Percentiles rank a stretch among this genome's conserved stretches.
These are phyloP conservation scores for Claviceps capensis DNA, from an alignment of 2,329 filamentous ascomycete genomes.

Conservation along the genomic window DNA sequence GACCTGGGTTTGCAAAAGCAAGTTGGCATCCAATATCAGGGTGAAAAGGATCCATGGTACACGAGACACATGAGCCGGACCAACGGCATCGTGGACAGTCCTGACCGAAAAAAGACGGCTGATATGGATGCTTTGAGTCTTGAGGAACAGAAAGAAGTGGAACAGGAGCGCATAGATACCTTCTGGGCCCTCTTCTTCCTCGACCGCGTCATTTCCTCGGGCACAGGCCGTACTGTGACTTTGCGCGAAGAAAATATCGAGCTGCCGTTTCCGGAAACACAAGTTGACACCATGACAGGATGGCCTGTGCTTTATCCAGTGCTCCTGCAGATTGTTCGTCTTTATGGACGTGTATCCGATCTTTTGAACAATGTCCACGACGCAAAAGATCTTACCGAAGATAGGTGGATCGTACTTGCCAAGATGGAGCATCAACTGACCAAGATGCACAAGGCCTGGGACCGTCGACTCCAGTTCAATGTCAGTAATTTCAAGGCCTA, in stretches of 20 bases:
- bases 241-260: slow-evolving; percentile 78
- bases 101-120: slow-evolving; percentile 29
- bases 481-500: slow-evolving; percentile 78
- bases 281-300: slow-evolving; percentile 39
- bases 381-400: slow-evolving; percentile 58
- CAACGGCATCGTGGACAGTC: slow-evolving; percentile 17
- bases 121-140: slow-evolving; percentile 25
- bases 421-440: slow-evolving; percentile 75
- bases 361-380: slow-evolving; percentile 69
- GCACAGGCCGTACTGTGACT: slow-evolving; percentile 72
- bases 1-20: slow-evolving; percentile 72
- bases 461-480: slow-evolving; percentile 66
- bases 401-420: slow-evolving; percentile 56
- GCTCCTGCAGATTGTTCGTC: slow-evolving; percentile 69
- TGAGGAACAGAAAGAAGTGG: slow-evolving; percentile 49
- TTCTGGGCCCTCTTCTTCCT: slow-evolving; percentile 87
- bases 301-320: slow-evolving; percentile 72
- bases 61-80: slow-evolving; percentile 29
- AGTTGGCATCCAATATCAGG: slow-evolving; percentile 54
- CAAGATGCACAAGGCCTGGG: slow-evolving; percentile 55
- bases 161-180: slow-evolving; percentile 72
- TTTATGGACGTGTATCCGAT: slow-evolving; percentile 76
- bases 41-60: slow-evolving; percentile 37
- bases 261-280: slow-evolving; percentile 48
- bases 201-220: slow-evolving; percentile 76